phyloP scores from a whole-genome alignment of 495 filamentous ascomycete species.

The Annulohypoxylon stygium region DNA sequence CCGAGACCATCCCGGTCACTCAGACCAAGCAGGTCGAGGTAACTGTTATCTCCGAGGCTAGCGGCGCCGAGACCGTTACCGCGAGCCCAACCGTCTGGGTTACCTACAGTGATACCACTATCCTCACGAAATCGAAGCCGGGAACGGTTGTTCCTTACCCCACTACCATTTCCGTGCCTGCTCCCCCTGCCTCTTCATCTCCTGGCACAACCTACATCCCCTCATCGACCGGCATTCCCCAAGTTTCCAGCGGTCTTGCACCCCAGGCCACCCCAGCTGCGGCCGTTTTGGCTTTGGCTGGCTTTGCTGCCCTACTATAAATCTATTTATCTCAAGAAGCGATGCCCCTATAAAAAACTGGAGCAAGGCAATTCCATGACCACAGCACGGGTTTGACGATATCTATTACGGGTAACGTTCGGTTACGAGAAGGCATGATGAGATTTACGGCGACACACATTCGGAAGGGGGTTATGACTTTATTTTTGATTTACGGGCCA shows the following conservation, averaged over 20 bases:
- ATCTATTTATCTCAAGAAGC: slow-evolving; percentile 28
- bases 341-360: not conserved
- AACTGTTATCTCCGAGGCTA: slow-evolving; percentile 52
- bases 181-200: slow-evolving; percentile 15
- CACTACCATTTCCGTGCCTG: slow-evolving; percentile 42
- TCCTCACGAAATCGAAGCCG: slow-evolving; percentile 39
- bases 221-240: slow-evolving; percentile 19
- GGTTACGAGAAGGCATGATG: slow-evolving; percentile 17
- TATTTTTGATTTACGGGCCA: slow-evolving; percentile 16
- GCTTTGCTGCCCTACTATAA: slow-evolving; percentile 56
- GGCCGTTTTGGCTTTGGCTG: slow-evolving; percentile 55
- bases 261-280: slow-evolving; percentile 47
- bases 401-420: slow-evolving; percentile 20
- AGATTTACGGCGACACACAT: slow-evolving; percentile 17
- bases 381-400: not conserved
- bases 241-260: slow-evolving; percentile 50
- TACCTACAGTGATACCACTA: slow-evolving; percentile 49
- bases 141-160: slow-evolving; percentile 49
- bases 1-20: slow-evolving; percentile 54
- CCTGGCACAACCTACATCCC: slow-evolving; percentile 40
- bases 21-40: slow-evolving; percentile 53
- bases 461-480: slow-evolving; percentile 7
- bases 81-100: slow-evolving; percentile 48
- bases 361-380: not conserved
- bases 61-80: slow-evolving; percentile 50